A percentile compares a stretch with the other conserved stretches of the same genome.
Conservation (phyloP, 2,329 filamentous ascomycete species). For the Ampelomyces quisqualis region DNA sequence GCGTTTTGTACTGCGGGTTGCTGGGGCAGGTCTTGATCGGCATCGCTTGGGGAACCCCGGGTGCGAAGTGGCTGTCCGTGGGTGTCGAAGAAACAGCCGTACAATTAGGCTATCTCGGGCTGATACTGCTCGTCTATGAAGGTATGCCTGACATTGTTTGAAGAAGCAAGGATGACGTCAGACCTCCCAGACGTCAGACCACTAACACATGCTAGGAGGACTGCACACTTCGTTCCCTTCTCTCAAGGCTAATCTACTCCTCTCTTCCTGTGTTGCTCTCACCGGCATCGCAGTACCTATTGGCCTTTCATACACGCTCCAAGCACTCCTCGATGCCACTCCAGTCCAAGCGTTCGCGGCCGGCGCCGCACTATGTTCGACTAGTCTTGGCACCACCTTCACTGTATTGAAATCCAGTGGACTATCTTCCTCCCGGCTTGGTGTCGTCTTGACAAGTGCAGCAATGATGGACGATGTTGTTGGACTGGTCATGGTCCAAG, state of each 20-base stretch:
- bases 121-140: constrained; percentile 73
- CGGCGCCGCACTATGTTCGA: constrained; percentile 72
- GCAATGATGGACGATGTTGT: constrained; percentile 83
- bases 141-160: constrained; percentile 42
- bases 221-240: constrained; percentile 56
- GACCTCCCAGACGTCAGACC: not conserved
- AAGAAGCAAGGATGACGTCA: constrained; percentile 9
- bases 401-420: constrained; percentile 63
- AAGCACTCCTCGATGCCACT: constrained; percentile 52
- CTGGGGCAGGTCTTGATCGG: constrained; percentile 72
- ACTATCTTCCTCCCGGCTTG: constrained; percentile 57
- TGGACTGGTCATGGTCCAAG: constrained; percentile 73
- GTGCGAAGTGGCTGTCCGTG: constrained; percentile 58
- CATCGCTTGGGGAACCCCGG: constrained; percentile 68
- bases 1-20: constrained; percentile 66
- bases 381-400: constrained; percentile 71
- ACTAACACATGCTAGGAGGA: constrained; percentile 49
- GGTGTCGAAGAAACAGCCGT: constrained; percentile 58
- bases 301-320: constrained; percentile 63
- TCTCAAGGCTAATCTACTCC: constrained; percentile 59
- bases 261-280: constrained; percentile 63
- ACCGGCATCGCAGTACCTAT: constrained; percentile 68
- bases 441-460: constrained; percentile 65
- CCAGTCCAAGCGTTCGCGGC: constrained; percentile 68
- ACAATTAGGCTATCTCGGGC: constrained; percentile 69